These are phyloP conservation scores for Tricholoma flavovirens DNA, from an alignment of 768 basidiomycete species.

Conservation along the genomic window DNA sequence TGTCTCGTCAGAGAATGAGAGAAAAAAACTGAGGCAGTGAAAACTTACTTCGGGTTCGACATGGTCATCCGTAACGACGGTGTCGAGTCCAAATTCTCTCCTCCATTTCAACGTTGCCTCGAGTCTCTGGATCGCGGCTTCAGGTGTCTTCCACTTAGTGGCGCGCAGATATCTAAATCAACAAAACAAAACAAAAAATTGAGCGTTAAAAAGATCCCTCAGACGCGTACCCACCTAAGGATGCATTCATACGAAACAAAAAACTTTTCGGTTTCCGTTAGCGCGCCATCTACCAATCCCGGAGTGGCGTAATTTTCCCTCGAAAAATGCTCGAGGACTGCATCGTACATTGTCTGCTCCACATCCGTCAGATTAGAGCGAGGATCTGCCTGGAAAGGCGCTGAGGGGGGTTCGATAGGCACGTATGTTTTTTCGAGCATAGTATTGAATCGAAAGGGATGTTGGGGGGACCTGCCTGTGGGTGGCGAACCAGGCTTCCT, in stretches of 20 bases:
- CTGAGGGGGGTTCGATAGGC: conserved; percentile 27
- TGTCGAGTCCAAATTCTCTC: conserved; percentile 70
- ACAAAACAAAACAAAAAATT: neutral
- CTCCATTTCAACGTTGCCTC: conserved; percentile 77
- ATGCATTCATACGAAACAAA: conserved; percentile 80
- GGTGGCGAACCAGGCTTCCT: neutral
- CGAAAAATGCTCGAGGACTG: conserved; percentile 57
- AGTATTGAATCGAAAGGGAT: neutral
- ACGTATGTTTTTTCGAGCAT: conserved; percentile 26
- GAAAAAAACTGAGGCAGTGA: neutral
- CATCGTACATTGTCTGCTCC: conserved; percentile 45
- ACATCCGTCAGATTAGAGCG: conserved; percentile 33
- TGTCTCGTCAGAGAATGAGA: neutral
- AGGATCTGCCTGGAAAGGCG: conserved; percentile 23
- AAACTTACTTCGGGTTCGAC: conserved; percentile 68
- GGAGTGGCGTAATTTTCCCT: conserved; percentile 48
- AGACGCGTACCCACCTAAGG: conserved; percentile 40
- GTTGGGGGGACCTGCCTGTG: neutral
- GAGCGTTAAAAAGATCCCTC: neutral
- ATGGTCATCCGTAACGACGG: conserved; percentile 48
- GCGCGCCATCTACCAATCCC: conserved; percentile 35
- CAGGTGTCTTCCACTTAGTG: conserved; percentile 58
- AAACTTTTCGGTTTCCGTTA: conserved; percentile 66
- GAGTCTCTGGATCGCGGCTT: conserved; percentile 59
- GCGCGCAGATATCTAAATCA: conserved; percentile 74